These are phyloP conservation scores for Phytomonas sp. DNA, from an alignment of 208 protist species.

Conservation along the genomic window DNA sequence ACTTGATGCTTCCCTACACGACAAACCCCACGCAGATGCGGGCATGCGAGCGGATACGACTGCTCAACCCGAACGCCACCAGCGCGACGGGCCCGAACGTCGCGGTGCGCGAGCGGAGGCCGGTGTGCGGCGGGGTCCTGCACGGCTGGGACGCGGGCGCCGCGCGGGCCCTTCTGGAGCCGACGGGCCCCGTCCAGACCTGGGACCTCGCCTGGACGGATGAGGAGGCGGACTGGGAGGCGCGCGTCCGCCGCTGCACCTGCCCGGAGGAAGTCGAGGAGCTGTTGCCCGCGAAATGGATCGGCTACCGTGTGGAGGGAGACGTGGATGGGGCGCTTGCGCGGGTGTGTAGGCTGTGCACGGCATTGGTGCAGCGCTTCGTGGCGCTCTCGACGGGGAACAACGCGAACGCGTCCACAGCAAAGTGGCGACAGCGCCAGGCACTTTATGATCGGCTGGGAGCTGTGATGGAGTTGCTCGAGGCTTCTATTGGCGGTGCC, in stretches of 20 bases:
- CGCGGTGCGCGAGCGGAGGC: constrained; percentile 39
- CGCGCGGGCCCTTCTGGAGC: constrained; percentile 41
- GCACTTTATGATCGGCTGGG: constrained; percentile 66
- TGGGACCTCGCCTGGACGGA: constrained; percentile 79
- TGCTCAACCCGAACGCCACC: constrained; percentile 63
- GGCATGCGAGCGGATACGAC: constrained; percentile 68
- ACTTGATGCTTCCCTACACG: constrained; percentile 81
- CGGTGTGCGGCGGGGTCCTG: constrained; percentile 63
- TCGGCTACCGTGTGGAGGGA: constrained; percentile 73
- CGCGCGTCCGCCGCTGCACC: constrained; percentile 58
- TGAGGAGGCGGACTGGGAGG: constrained; percentile 71
- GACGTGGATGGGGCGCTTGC: constrained; percentile 83
- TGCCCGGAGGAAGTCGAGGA: constrained; percentile 82
- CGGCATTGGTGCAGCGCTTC: constrained; percentile 78
- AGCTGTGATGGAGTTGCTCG: constrained; percentile 83
- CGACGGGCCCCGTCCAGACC: constrained; percentile 49
- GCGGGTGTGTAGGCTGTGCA: constrained; percentile 85
- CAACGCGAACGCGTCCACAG: constrained; percentile 67
- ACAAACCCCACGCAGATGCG: constrained; percentile 67
- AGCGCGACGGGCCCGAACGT: constrained; percentile 61
- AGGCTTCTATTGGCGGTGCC: constrained; percentile 81
- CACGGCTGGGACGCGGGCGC: constrained; percentile 80
- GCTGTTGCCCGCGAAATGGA: constrained; percentile 79
- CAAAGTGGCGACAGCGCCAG: constrained; percentile 83
- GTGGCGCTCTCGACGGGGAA: constrained; percentile 66